These are phyloP conservation scores for Pythium sukuiense DNA, from an alignment of 352 stramenopile genomes.

Conservation along the genomic window DNA sequence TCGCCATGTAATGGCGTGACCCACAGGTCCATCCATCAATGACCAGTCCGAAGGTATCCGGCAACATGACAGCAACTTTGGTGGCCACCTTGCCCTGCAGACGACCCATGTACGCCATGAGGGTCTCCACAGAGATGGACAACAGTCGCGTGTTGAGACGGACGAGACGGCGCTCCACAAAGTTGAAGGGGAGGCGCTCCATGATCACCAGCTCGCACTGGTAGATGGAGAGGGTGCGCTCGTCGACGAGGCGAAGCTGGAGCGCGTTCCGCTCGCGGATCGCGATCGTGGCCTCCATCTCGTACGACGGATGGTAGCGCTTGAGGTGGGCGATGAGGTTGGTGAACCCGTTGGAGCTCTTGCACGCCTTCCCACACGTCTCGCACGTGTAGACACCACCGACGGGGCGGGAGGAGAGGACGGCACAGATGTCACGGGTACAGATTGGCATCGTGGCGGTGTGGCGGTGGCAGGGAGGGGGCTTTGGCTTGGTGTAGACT, in stretches of 20 bases:
- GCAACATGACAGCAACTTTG: no score
- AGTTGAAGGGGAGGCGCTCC: no score
- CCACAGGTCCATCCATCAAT: constrained; percentile 12
- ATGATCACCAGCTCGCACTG: no score
- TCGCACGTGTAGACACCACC: constrained; percentile 7
- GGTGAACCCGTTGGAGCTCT: constrained; percentile 9
- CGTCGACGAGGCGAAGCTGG: no score
- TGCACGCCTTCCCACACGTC: constrained; percentile 4
- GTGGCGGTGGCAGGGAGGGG: no score
- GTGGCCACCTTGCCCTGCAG: no score
- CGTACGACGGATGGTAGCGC: constrained; percentile 5
- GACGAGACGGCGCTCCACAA: no score
- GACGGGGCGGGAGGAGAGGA: constrained; percentile 18
- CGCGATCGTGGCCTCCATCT: not conserved
- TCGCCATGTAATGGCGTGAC: constrained; percentile 22
- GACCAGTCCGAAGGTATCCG: constrained; percentile 21
- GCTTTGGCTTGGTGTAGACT: no score
- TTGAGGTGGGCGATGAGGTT: constrained; percentile 6
- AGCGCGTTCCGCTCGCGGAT: not conserved
- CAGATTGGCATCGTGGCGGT: not conserved
- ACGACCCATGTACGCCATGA: no score
- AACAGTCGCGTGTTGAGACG: no score
- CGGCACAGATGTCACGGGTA: constrained; percentile 4
- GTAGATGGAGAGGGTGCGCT: no score
- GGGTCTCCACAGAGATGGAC: no score